These are phyloP conservation scores for Wallacemonas sp. DNA, from an alignment of 208 protist species.

Conservation along the genomic window DNA sequence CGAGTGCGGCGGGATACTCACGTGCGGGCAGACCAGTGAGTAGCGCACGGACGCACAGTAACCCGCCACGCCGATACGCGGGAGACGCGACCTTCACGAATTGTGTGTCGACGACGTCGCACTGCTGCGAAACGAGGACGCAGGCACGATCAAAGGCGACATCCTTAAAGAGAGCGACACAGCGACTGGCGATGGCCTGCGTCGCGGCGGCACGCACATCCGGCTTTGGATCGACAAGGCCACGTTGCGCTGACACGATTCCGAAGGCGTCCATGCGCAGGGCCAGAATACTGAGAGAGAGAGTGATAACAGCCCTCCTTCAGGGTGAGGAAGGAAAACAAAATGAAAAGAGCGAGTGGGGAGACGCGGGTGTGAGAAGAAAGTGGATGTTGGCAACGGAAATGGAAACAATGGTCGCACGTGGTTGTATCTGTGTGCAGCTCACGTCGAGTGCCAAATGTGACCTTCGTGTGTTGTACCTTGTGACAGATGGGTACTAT, in stretches of 20 bases:
- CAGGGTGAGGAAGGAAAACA: too few relatives aligned
- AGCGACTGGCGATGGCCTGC: constrained; percentile 34
- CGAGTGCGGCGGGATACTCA: constrained; percentile 20
- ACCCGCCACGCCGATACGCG: constrained; percentile 57
- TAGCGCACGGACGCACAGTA: constrained; percentile 49
- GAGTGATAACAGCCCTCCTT: too few relatives aligned
- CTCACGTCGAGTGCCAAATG: too few relatives aligned
- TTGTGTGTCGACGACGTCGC: constrained; percentile 32
- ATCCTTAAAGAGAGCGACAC: constrained; percentile 49
- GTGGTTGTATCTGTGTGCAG: too few relatives aligned
- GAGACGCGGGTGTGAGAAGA: too few relatives aligned
- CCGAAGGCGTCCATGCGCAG: constrained; percentile 31
- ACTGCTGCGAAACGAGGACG: constrained; percentile 26
- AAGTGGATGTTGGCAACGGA: too few relatives aligned
- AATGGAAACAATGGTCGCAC: too few relatives aligned
- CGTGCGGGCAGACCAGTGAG: constrained; percentile 38
- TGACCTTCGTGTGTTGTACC: too few relatives aligned
- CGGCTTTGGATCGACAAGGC: constrained; percentile 58
- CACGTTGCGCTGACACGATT: constrained; percentile 34
- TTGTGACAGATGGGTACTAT: too few relatives aligned
- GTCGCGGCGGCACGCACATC: constrained; percentile 46
- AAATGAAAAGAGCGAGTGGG: too few relatives aligned
- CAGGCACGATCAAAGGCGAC: constrained; percentile 45
- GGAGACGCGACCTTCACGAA: constrained; percentile 45
- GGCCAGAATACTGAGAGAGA: neutral